phyloP scores from a whole-genome alignment of 2,329 filamentous ascomycete species.

The Grosmannia serpens region DNA sequence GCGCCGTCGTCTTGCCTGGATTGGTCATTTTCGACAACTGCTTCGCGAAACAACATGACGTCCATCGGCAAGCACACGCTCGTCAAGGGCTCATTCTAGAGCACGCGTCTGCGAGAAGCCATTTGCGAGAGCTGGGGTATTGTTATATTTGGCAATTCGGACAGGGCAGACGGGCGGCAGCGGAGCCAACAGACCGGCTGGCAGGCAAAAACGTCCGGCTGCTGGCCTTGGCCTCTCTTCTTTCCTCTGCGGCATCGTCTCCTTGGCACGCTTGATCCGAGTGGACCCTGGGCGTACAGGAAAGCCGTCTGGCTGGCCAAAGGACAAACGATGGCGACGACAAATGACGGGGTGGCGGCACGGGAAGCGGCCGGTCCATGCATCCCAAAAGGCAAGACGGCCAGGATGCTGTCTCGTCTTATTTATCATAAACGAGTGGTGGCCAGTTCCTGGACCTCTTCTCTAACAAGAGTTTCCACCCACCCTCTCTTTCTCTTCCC shows the following conservation, averaged over 20 bases:
- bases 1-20: constrained; percentile 6
- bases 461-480: constrained; percentile 1
- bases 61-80: background rate
- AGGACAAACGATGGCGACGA: background rate
- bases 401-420: background rate
- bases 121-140: background rate
- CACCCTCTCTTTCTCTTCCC: background rate
- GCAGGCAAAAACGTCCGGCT: background rate
- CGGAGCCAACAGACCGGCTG: background rate
- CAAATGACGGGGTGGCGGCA: background rate
- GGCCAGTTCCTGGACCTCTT: constrained; percentile 2
- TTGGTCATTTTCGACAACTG: background rate
- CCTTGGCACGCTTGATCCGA: background rate
- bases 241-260: background rate
- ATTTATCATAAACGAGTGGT: background rate
- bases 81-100: constrained; percentile 3
- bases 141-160: background rate
- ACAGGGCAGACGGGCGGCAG: background rate
- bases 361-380: background rate
- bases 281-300: background rate
- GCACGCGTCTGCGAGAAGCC: background rate
- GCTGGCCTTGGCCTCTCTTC: background rate
- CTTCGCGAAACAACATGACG: background rate
- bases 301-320: background rate
- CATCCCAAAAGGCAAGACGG: background rate